These are phyloP conservation scores for Colletotrichum cordylinicola DNA, from an alignment of 2,329 filamentous ascomycete species.

Conservation along the genomic window DNA sequence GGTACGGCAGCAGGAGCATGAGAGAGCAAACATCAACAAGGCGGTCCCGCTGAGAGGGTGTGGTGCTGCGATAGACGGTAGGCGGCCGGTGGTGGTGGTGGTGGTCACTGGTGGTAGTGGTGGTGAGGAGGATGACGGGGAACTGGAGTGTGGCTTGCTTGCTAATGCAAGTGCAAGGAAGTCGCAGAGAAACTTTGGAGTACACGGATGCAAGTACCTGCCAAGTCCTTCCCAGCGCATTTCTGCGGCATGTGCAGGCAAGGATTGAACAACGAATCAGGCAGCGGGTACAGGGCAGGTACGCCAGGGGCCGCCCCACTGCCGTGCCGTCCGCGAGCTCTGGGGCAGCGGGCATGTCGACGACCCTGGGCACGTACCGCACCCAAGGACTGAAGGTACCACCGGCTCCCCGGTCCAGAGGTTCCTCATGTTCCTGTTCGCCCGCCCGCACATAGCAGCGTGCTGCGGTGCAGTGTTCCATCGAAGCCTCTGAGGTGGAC, in stretches of 20 bases:
- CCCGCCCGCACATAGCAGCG: background rate
- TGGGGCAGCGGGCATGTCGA: background rate
- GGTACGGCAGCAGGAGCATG: background rate
- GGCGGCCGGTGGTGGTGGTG: background rate
- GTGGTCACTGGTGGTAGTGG: background rate
- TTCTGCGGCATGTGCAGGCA: background rate
- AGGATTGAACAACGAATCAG: background rate
- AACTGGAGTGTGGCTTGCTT: constrained; percentile 5
- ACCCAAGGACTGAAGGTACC: background rate
- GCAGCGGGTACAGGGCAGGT: background rate
- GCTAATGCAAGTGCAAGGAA: constrained; percentile 16
- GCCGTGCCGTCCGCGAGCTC: background rate
- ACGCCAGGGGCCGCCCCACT: background rate
- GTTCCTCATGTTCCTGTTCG: constrained; percentile 3
- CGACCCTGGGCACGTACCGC: background rate
- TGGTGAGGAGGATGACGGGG: constrained; percentile 5
- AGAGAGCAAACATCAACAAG: background rate
- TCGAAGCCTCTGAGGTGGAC: background rate
- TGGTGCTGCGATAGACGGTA: background rate
- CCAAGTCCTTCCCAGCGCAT: background rate
- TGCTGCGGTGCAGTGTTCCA: background rate
- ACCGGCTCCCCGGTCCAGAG: background rate
- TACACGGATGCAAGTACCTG: background rate
- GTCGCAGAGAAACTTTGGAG: background rate
- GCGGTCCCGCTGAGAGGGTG: background rate